A percentile compares a stretch with the other conserved stretches of the same genome.
phyloP scores from a whole-genome alignment of 441 rosid genomes.

The Arabidopsis lyrata region DNA sequence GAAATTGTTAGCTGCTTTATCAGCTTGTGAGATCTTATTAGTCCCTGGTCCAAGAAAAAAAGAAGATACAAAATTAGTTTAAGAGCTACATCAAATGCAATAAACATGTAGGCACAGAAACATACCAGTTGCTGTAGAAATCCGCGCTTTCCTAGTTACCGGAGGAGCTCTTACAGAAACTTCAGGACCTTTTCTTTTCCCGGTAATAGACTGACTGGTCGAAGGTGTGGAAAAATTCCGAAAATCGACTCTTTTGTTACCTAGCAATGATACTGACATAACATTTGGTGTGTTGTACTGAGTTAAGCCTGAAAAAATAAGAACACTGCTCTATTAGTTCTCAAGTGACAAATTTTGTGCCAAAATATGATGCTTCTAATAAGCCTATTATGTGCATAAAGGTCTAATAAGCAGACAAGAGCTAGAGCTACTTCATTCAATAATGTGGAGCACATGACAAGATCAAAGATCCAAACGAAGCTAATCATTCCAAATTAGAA shows the following conservation, averaged over 20 bases:
- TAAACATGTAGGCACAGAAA: constrained; percentile 8
- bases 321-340: neutral
- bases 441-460: neutral
- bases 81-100: neutral
- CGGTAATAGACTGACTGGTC: constrained; percentile 46
- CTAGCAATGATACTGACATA: constrained; percentile 49
- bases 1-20: constrained; percentile 30
- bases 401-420: neutral
- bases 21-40: constrained; percentile 26
- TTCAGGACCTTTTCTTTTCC: constrained; percentile 58
- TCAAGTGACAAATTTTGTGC: neutral
- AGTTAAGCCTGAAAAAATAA: constrained; percentile 45
- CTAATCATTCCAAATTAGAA: neutral
- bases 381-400: neutral
- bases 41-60: constrained; percentile 39
- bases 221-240: constrained; percentile 44
- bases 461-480: neutral
- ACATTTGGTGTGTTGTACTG: constrained; percentile 48
- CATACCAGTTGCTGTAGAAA: constrained; percentile 52
- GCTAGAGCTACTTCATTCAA: neutral
- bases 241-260: constrained; percentile 41
- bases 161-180: constrained; percentile 47
- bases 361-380: neutral
- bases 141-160: constrained; percentile 59
- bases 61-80: constrained; percentile 12